These are phyloP conservation scores for Coemansia sp. DNA, from an alignment of 192 early-diverging fungal genomes.

Conservation along the genomic window DNA sequence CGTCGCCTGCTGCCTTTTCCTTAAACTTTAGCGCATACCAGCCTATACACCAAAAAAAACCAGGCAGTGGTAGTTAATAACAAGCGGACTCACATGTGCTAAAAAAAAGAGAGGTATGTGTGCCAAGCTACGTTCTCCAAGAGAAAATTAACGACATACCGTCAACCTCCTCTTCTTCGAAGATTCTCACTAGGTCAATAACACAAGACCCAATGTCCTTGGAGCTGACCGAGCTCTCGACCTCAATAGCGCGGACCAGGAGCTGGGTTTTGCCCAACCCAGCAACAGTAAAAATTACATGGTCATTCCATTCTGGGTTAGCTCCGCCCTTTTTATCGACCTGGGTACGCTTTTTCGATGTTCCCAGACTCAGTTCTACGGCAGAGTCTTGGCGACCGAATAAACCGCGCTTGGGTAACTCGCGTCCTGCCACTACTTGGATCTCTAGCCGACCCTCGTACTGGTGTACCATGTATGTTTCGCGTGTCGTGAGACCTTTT, in stretches of 20 bases:
- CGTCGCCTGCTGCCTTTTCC: constrained; percentile 50
- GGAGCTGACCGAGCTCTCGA: constrained; percentile 38
- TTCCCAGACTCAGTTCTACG: constrained; percentile 50
- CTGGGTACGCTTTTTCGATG: constrained; percentile 47
- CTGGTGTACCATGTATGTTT: constrained; percentile 5
- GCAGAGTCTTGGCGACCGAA: constrained; percentile 55
- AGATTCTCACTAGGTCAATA: constrained; percentile 50
- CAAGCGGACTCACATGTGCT: not conserved
- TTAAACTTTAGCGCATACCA: constrained; percentile 53
- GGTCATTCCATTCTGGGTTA: constrained; percentile 57
- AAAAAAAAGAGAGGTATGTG: not conserved
- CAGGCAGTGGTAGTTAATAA: not conserved
- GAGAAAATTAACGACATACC: constrained; percentile 23
- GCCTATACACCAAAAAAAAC: constrained; percentile 30
- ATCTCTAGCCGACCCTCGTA: constrained; percentile 53
- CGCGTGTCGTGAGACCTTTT: not conserved
- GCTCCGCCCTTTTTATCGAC: constrained; percentile 58
- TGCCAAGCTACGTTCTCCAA: not conserved
- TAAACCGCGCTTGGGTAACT: constrained; percentile 45
- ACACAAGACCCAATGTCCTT: constrained; percentile 52
- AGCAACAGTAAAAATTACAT: constrained; percentile 38
- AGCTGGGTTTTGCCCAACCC: constrained; percentile 51
- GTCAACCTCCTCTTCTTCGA: constrained; percentile 56
- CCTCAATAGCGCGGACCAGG: constrained; percentile 42
- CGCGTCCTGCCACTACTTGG: constrained; percentile 52